These are phyloP conservation scores for Agrostemma githago DNA, from an alignment of 148 eudicot genomes.

Conservation along the genomic window DNA sequence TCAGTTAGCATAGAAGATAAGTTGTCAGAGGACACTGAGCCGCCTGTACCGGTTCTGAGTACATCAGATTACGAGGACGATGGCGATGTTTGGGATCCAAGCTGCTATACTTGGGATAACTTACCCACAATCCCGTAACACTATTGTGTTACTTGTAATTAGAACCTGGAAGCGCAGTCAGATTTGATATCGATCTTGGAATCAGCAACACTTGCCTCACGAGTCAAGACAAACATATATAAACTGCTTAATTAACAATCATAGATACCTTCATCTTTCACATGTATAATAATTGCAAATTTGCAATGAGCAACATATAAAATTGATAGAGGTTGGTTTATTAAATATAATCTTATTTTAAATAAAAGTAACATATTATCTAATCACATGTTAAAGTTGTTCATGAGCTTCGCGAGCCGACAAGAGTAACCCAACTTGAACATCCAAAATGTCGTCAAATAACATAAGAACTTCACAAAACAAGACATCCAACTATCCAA, in stretches of 20 bases:
- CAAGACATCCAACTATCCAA: not conserved
- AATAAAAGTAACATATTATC: too few species aligned
- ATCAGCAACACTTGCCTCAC: not conserved
- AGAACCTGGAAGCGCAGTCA: not conserved
- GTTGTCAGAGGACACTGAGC: not conserved
- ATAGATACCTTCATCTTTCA: too few species aligned
- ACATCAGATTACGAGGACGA: slow-evolving; percentile 21
- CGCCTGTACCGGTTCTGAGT: slow-evolving; percentile 23
- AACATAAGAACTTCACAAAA: slow-evolving; percentile 13
- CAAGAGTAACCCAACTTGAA: not conserved
- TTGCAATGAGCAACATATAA: too few species aligned
- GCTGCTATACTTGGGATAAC: slow-evolving; percentile 53
- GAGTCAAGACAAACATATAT: too few species aligned
- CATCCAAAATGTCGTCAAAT: slow-evolving; percentile 10
- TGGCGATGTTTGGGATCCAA: slow-evolving; percentile 36
- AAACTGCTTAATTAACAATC: too few species aligned
- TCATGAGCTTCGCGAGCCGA: too few species aligned
- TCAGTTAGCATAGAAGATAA: slow-evolving; percentile 27
- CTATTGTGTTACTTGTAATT: not conserved
- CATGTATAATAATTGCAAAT: too few species aligned
- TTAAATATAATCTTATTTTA: too few species aligned
- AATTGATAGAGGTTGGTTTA: too few species aligned
- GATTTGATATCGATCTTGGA: not conserved
- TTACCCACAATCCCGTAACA: slow-evolving; percentile 46
- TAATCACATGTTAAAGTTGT: too few species aligned